These are phyloP conservation scores for Trypanosoma boissoni DNA, from an alignment of 208 protist genomes.

Conservation along the genomic window DNA sequence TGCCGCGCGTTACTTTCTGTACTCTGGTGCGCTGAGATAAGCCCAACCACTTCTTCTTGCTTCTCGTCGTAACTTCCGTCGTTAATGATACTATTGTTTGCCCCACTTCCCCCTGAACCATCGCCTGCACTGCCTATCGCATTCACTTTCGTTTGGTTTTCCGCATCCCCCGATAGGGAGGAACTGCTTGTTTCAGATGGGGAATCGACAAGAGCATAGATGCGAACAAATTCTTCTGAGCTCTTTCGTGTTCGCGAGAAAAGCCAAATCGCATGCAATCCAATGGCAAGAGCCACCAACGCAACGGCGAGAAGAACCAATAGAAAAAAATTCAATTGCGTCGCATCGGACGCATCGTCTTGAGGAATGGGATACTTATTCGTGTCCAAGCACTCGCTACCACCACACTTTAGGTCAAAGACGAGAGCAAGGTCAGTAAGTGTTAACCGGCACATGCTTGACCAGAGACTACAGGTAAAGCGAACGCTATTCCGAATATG, in stretches of 20 bases:
- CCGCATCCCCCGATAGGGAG: too few species aligned
- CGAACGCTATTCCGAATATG: slow-evolving; percentile 56
- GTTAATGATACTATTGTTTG: background rate
- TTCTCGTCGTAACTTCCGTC: background rate
- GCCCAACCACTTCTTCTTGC: slow-evolving; percentile 1
- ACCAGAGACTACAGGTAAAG: slow-evolving; percentile 36
- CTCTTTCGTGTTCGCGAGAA: slow-evolving; percentile 26
- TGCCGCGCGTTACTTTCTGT: slow-evolving; percentile 20
- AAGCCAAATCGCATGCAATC: slow-evolving; percentile 31
- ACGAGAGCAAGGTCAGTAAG: slow-evolving; percentile 57
- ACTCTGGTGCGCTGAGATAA: background rate
- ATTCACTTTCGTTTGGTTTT: background rate
- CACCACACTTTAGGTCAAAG: slow-evolving; percentile 64
- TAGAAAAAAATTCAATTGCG: too few species aligned
- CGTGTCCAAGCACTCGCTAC: slow-evolving; percentile 72
- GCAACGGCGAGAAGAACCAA: slow-evolving; percentile 7
- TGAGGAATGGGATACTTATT: slow-evolving; percentile 39
- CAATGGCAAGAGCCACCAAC: slow-evolving; percentile 29
- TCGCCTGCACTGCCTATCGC: background rate
- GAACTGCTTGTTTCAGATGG: background rate
- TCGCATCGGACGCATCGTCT: background rate
- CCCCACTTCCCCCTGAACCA: background rate
- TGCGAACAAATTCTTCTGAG: slow-evolving; percentile 52
- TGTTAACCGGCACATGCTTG: slow-evolving; percentile 43
- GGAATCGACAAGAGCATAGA: slow-evolving; percentile 39